phyloP scores from a whole-genome alignment of 2,329 filamentous ascomycete genomes.

The Arthroderma sp. region DNA sequence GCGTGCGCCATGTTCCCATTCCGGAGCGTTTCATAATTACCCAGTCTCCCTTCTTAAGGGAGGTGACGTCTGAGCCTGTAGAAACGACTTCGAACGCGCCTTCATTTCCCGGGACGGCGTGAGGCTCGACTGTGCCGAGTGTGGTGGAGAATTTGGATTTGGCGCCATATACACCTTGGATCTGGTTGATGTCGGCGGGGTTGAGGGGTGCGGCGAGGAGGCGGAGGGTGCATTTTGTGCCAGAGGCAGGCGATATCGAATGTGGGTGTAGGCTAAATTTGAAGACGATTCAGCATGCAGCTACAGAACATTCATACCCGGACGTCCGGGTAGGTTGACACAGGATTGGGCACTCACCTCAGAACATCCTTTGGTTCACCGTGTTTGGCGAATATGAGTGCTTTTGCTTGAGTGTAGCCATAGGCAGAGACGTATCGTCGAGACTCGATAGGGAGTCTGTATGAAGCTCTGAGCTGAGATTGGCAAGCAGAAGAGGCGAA shows the following conservation, averaged over 20 bases:
- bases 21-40: conserved; percentile 73
- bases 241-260: conserved; percentile 38
- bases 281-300: background rate
- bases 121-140: conserved; percentile 63
- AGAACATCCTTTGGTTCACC: conserved; percentile 38
- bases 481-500: no score
- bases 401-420: conserved; percentile 38
- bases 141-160: conserved; percentile 64
- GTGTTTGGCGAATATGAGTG: conserved; percentile 35
- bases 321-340: background rate
- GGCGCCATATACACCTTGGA: conserved; percentile 89
- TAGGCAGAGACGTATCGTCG: conserved; percentile 33
- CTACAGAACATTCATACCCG: no score
- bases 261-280: conserved; percentile 31
- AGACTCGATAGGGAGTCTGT: conserved; percentile 7
- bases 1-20: conserved; percentile 91
- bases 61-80: conserved; percentile 48
- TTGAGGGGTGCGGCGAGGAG: conserved; percentile 88
- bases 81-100: conserved; percentile 82
- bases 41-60: conserved; percentile 71
- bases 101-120: conserved; percentile 59
- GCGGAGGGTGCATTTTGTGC: conserved; percentile 61
- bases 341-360: conserved; percentile 17
- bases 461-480: no score
- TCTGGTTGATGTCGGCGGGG: conserved; percentile 93